Evolutionary conservation across 31 red algal species (phyloP).

Genomic region (Odonthalia washingtoniensis): DNA sequence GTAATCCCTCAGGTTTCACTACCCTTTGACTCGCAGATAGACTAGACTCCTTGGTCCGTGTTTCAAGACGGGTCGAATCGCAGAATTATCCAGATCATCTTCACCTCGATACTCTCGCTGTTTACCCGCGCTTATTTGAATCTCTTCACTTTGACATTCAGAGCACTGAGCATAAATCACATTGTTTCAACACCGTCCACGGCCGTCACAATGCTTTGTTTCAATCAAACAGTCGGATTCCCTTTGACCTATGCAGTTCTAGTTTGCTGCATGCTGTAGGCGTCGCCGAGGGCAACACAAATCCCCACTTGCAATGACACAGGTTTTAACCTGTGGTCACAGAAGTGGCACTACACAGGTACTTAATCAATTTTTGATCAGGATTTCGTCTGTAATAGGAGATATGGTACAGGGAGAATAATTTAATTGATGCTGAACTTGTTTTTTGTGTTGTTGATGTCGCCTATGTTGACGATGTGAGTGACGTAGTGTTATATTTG

Average conservation of each 20-base stretch:
- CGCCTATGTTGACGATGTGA: no score
- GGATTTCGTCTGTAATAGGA: no score
- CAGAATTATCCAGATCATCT: slow-evolving; percentile 1
- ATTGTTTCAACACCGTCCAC: not conserved
- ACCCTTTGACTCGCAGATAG: not conserved
- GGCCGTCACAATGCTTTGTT: not conserved
- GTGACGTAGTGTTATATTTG: no score
- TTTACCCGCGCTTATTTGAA: not conserved
- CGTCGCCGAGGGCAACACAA: no score
- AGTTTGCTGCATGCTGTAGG: slow-evolving; percentile 9
- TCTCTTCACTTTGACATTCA: not conserved
- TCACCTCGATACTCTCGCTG: not conserved
- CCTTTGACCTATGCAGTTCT: not conserved
- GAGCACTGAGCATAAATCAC: slow-evolving; percentile 6
- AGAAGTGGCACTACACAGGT: no score
- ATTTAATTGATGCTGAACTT: no score
- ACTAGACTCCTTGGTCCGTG: not conserved
- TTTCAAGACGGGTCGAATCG: not conserved
- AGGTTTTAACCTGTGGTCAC: no score
- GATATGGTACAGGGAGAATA: no score
- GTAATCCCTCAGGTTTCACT: not conserved
- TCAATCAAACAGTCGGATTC: not conserved
- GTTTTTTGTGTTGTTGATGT: no score
- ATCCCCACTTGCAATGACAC: no score
- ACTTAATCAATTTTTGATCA: no score